Evolutionary conservation across 2,329 filamentous ascomycete species (phyloP), one percentile per base, ranked within the genome.

Genomic region (Rhexocercosporidium sp.): DNA sequence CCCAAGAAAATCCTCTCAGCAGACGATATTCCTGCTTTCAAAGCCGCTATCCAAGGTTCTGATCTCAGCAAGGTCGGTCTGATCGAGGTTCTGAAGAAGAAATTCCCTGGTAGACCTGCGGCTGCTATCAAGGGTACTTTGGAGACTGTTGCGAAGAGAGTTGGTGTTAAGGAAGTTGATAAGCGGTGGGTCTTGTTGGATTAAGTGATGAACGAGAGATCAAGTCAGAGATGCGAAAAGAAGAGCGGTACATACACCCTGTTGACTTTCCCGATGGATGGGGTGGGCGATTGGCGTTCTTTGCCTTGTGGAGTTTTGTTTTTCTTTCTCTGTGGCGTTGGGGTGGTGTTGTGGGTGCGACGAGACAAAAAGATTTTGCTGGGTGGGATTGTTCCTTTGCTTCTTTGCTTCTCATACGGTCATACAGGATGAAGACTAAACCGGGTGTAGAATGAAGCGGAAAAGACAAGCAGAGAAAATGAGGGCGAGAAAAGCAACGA

Each of bases 31-130:
- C 66, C 70, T 1, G 70, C 66, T 0, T 93, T 96, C 78, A 94
- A 90, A 77, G 81, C 84, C 34, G 87, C 87, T 1, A 84, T 96
- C n/a, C 79, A 89, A 59, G 91, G 89, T 20, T 91, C 87, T 69
- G 86, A 91, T 79, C 81, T 93, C 59, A 92, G 88, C 46, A 96
- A 96, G 79, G 79, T 89, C 1, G 92, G 91, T 8, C 80, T 96
- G 72, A 83, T 93, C 9, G 92, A 95, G 77, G 84, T 91, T 5
- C 78, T 96, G 68, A 92, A 93, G 78, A 90, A 91, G 75, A 84
- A 88, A 72, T 93, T 95, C 71, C 87, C 90, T 0, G 89, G 89
- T 69, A 85, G 90, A 54, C 87, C 90, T 1, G 92, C 90, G 73
- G 86, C 88, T 22, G 86, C 88, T 27, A 88, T 96, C 72, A 91